phyloP scores from a whole-genome alignment of 176 grass and related monocot species.

The Chrysopogon serrulatus region DNA sequence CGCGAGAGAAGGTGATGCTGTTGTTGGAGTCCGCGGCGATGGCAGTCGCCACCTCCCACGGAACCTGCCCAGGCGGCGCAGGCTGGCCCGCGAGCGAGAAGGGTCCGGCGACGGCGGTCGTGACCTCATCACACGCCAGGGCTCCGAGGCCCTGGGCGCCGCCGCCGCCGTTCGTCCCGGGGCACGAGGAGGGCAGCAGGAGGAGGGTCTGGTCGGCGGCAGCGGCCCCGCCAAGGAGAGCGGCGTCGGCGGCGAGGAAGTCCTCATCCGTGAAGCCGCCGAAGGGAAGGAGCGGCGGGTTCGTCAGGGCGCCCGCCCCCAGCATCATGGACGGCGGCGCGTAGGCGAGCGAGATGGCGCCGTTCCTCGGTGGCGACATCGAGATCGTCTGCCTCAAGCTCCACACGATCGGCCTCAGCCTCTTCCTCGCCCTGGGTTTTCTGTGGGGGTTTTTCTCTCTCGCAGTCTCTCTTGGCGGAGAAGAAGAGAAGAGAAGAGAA shows the following conservation, averaged over 20 bases:
- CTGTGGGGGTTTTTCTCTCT: not conserved
- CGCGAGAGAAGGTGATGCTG: not conserved
- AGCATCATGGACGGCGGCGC: not conserved
- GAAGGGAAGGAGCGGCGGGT: conserved; percentile 38
- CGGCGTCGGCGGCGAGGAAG: conserved; percentile 16
- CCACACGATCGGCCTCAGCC: not conserved
- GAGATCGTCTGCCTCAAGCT: too few species aligned
- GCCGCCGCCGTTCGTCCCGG: not conserved
- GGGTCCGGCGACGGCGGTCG: conserved; percentile 9
- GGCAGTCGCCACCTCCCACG: not conserved
- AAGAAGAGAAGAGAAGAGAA: not conserved
- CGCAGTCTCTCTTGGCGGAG: not conserved
- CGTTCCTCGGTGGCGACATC: conserved; percentile 57
- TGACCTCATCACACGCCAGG: not conserved
- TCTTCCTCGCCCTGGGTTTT: not conserved
- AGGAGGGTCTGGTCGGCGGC: not conserved
- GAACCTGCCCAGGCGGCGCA: not conserved
- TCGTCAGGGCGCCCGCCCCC: not conserved
- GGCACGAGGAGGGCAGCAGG: not conserved
- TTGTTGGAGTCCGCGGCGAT: not conserved
- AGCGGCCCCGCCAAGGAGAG: not conserved
- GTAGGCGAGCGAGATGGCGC: conserved; percentile 23
- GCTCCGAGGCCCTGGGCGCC: not conserved
- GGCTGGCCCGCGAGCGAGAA: not conserved
- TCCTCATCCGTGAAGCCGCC: conserved; percentile 17